phyloP scores from a whole-genome alignment of 352 stramenopile species.

The Hyaloperonospora brassicae region DNA sequence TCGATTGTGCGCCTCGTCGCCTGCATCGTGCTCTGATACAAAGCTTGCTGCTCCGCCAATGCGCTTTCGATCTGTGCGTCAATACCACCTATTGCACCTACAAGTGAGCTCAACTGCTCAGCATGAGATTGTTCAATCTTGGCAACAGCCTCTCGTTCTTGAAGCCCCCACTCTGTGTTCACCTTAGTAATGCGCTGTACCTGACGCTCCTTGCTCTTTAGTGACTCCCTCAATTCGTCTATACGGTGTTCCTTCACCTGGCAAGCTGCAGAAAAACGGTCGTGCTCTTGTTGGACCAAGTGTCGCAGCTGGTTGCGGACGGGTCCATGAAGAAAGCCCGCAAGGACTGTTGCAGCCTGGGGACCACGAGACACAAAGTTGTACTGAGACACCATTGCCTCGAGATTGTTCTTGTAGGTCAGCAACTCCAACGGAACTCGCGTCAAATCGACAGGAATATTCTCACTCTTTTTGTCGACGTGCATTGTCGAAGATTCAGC shows the following conservation, averaged over 20 bases:
- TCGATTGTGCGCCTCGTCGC: constrained; percentile 68
- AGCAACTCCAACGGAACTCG: constrained; percentile 55
- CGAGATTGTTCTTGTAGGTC: constrained; percentile 73
- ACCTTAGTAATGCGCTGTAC: constrained; percentile 38
- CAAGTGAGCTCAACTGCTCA: constrained; percentile 31
- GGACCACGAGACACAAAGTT: constrained; percentile 61
- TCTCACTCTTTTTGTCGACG: constrained; percentile 28
- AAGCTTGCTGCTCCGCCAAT: constrained; percentile 43
- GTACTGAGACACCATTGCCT: constrained; percentile 74
- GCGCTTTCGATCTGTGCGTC: constrained; percentile 42
- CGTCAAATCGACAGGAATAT: constrained; percentile 20
- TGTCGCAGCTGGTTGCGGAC: constrained; percentile 41
- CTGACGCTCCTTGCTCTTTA: constrained; percentile 41
- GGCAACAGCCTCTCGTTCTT: constrained; percentile 43
- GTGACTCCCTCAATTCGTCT: constrained; percentile 37
- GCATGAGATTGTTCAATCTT: constrained; percentile 39
- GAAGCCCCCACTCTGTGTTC: constrained; percentile 39
- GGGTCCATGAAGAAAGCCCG: constrained; percentile 49
- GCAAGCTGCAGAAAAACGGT: constrained; percentile 46
- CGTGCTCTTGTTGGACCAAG: constrained; percentile 49
- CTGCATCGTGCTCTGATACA: constrained; percentile 75
- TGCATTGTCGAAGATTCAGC: constrained; percentile 50
- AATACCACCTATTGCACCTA: constrained; percentile 31
- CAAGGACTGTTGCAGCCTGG: constrained; percentile 37
- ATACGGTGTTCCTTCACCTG: constrained; percentile 43